Conservation (phyloP, 2,329 filamentous ascomycete species). For the Chalaropsis thielavioides region DNA sequence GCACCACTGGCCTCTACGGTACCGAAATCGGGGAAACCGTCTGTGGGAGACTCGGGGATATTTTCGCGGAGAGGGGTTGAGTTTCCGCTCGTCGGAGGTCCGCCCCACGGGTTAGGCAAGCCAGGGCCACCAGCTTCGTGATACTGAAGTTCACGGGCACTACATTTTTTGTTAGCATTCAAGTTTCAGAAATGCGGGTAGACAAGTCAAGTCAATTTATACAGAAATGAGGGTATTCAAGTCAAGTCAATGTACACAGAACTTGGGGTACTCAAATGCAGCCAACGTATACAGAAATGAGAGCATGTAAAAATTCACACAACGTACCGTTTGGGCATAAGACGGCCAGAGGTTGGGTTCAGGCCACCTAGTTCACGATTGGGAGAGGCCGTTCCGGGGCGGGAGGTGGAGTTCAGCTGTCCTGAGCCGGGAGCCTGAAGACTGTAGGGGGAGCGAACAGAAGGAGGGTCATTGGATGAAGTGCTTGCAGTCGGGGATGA, state of each 20-base stretch:
- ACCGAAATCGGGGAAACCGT: conserved; percentile 79
- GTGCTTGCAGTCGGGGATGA: conserved; percentile 67
- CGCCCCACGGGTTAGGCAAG: conserved; percentile 70
- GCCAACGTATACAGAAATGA: neutral
- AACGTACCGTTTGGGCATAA: conserved; percentile 84
- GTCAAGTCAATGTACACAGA: neutral
- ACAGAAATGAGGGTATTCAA: neutral
- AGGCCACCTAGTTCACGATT: conserved; percentile 61
- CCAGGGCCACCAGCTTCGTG: conserved; percentile 71
- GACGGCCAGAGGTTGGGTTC: conserved; percentile 44
- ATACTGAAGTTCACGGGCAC: conserved; percentile 90
- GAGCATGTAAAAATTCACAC: conserved; percentile 11
- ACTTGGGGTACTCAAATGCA: neutral
- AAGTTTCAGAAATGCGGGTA: too few relatives aligned
- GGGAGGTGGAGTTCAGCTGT: conserved; percentile 45
- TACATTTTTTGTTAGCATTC: conserved; percentile 25
- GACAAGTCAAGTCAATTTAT: too few relatives aligned
- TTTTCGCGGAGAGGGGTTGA: conserved; percentile 93
- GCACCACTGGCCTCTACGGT: conserved; percentile 37
- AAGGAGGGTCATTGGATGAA: conserved; percentile 62
- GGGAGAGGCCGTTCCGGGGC: conserved; percentile 87
- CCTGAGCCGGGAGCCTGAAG: conserved; percentile 44
- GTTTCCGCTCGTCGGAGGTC: conserved; percentile 88
- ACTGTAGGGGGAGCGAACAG: conserved; percentile 58
- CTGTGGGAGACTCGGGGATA: conserved; percentile 90